phyloP scores from a whole-genome alignment of 495 filamentous ascomycete species.

The Trichocladium antarcticum region DNA sequence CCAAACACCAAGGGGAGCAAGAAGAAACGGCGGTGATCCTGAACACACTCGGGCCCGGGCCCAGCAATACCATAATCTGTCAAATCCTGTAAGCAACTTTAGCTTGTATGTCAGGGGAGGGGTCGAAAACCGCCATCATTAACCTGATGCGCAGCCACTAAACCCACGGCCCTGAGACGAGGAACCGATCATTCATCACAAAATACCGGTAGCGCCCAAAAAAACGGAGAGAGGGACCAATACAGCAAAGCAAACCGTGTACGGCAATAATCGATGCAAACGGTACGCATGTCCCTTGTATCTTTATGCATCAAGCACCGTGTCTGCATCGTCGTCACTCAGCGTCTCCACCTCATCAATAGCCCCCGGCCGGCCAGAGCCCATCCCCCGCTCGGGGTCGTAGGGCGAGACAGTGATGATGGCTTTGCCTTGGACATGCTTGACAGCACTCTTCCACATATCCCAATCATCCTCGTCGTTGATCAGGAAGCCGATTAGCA shows the following conservation, averaged over 20 bases:
- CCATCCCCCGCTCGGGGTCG: constrained; percentile 47
- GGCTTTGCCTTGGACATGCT: constrained; percentile 61
- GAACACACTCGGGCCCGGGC: too few relatives aligned
- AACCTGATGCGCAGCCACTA: too few relatives aligned
- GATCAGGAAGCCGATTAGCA: constrained; percentile 96
- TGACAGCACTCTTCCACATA: constrained; percentile 61
- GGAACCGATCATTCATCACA: too few relatives aligned
- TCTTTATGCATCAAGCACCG: constrained; percentile 25
- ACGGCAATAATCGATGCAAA: neutral
- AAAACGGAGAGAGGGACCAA: neutral
- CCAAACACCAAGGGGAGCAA: constrained; percentile 11
- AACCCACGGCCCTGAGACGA: too few relatives aligned
- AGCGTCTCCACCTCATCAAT: constrained; percentile 85
- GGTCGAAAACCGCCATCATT: too few relatives aligned
- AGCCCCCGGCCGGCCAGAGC: constrained; percentile 53
- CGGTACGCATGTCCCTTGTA: neutral
- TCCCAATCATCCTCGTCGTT: constrained; percentile 71
- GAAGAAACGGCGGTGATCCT: constrained; percentile 13
- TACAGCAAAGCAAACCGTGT: neutral
- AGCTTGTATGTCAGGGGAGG: too few relatives aligned
- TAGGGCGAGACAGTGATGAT: constrained; percentile 70
- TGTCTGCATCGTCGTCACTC: constrained; percentile 54
- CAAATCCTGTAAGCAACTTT: too few relatives aligned
- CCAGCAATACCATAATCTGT: too few relatives aligned
- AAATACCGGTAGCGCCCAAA: neutral